Base-by-base conservation (phyloP, 306 rosid genomes). In the Acacia confusa region DNA sequence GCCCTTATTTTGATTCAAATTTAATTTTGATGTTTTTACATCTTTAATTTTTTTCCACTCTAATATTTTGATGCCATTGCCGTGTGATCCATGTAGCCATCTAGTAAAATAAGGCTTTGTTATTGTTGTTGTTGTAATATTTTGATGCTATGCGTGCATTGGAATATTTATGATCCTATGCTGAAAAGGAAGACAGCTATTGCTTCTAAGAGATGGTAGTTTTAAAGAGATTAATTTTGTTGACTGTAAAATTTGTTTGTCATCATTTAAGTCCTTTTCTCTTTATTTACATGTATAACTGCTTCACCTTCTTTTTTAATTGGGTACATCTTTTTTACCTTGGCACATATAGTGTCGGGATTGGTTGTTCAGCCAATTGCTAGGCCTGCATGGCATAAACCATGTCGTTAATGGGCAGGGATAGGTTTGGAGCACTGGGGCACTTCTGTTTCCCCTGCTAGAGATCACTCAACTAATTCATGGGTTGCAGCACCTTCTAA, bases 1-100 rank as follows among this genome's bases (percentile, higher is more conserved):
- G 66, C 34, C 64, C 73, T 73, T 74, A 38, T 84, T 75, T 79
- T 81, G 36, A 74, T 68, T 65, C 57, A 57, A 63, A 30, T 44
- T 32, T 77, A 58, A 34, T 77, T 71, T 53, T 43, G 57, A 44
- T 85, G 74, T 32, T 76, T 76, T 80, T 76, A 57, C 68, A 71
- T 78, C 52, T 83, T 65, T 27, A 52, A 57, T 13, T 25, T 38
- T 43, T 81, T 14, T 66, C 78, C 78, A 22, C 66, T 41, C n/a
- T 55, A 36, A 17, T 81, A 38, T 57, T 58, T 75, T 75, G 45
- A 24, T 69, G 40, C 47, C 69, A 63, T 63, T 36, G 40, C 40
- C 40, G 40, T 36, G 1, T 7, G 6, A 36, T 36, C 8, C 40
- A 36, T 36, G 8, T 36, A 36, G 40, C 8, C 8, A 36, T 0